Evolutionary conservation across 495 filamentous ascomycete species (phyloP).

Genomic region (Diplogelasinospora grovesii): DNA sequence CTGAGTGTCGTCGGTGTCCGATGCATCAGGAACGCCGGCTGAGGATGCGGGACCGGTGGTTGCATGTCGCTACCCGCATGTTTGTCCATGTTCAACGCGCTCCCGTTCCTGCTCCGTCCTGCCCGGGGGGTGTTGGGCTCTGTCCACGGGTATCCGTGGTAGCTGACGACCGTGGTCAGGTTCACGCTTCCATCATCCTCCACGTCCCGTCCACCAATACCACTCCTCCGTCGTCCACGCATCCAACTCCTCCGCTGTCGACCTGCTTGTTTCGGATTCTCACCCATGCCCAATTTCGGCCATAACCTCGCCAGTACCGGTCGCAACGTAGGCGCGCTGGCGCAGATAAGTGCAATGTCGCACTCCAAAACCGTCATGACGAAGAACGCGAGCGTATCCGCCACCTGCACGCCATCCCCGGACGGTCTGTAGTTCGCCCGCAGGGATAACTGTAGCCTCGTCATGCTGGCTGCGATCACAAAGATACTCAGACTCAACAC

Average conservation of each 20-base stretch:
- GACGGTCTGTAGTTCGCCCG: constrained; percentile 3
- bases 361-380: constrained; percentile 29
- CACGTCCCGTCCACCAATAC: constrained; percentile 1
- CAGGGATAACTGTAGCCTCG: constrained; percentile 19
- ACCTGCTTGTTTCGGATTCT: background rate
- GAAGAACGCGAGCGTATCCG: constrained; percentile 21
- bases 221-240: constrained; percentile 7
- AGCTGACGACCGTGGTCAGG: constrained; percentile 20
- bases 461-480: constrained; percentile 29
- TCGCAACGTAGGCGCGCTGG: constrained; percentile 26
- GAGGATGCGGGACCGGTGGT: background rate
- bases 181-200: constrained; percentile 13
- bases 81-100: constrained; percentile 7
- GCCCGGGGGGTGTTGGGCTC: constrained; percentile 9
- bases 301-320: constrained; percentile 20
- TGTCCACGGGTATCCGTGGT: constrained; percentile 21
- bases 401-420: constrained; percentile 11
- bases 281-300: constrained; percentile 16
- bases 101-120: constrained; percentile 13
- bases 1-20: constrained; percentile 25
- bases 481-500: constrained; percentile 32
- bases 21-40: constrained; percentile 3
- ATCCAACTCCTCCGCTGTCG: background rate
- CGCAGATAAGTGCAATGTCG: constrained; percentile 27
- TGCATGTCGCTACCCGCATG: background rate